A percentile compares a stretch with the other conserved stretches of the same genome.
phyloP scores from a whole-genome alignment of 2,329 filamentous ascomycete species.

The Ophiostoma sp. region DNA sequence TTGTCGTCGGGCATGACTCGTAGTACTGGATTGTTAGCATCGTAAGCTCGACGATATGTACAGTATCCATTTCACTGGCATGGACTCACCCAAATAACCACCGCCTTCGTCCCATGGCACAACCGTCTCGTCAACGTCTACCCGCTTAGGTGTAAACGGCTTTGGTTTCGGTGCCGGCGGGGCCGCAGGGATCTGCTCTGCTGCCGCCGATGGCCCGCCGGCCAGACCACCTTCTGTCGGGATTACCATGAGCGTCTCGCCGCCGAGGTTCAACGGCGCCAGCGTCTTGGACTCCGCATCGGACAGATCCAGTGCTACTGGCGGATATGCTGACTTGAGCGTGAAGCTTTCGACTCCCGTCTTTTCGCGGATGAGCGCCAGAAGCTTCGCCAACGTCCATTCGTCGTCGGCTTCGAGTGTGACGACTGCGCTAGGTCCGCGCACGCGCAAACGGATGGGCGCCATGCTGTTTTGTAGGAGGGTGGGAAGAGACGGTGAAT shows the following conservation, averaged over 20 bases:
- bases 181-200: conserved; percentile 1
- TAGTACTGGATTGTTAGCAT: conserved; percentile 55
- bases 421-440: conserved; percentile 71
- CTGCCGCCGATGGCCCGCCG: conserved; percentile 9
- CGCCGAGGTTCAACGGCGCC: conserved; percentile 47
- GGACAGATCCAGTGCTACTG: conserved; percentile 65
- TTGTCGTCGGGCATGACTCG: conserved; percentile 98
- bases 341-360: conserved; percentile 68
- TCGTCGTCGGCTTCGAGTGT: conserved; percentile 60
- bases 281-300: conserved; percentile 47
- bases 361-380: conserved; percentile 60
- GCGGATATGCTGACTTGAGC: conserved; percentile 83
- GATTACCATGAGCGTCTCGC: conserved; percentile 54
- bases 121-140: conserved; percentile 46
- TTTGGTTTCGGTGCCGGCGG: conserved; percentile 30
- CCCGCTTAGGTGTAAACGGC: conserved; percentile 37
- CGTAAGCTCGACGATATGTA: too few relatives aligned
- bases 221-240: conserved; percentile 39
- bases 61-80: too few relatives aligned
- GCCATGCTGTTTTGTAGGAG: conserved; percentile 21
- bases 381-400: conserved; percentile 64
- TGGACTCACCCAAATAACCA: conserved; percentile 52
- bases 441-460: conserved; percentile 68
- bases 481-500: neutral
- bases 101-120: conserved; percentile 52